Evolutionary conservation across 495 filamentous ascomycete species (phyloP), one percentile per base, ranked within the genome.

Genomic region (Penicillium chermesinum): DNA sequence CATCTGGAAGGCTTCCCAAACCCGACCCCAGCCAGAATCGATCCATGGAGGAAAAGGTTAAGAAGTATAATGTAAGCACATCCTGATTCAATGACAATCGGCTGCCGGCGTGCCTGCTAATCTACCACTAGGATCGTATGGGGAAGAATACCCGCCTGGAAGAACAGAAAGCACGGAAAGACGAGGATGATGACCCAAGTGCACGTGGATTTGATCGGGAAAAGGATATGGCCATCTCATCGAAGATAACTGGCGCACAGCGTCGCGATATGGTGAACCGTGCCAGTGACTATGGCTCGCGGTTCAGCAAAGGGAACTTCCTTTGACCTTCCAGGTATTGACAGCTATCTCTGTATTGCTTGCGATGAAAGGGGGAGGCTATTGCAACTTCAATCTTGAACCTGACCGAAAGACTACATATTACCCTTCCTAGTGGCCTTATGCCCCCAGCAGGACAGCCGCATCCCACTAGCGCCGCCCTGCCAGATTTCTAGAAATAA

Each of bases 131-230:
- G 73, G 77, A 81, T n/a, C 72, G 78, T 49, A 75, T 78, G 52
- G 69, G 86, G 20, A 83, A 80, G 16, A 73, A 74, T 45, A 83
- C 77, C 36, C 69, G 91, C 18, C 77, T 84, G 48, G 80, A 86
- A 44, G 73, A 83, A 53, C 81, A 43, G 10, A 43, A 85, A 48
- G 53, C 63, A 17, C 58, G 53, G 4, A 79, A 87, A 48, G 88
- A 91, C 45, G 89, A 95, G 44, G 88, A 93, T 21, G 91, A 98
- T 71, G 91, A 98, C 63, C 93, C 93, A 17, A 94, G 87, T 59
- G 81, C 81, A 64, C 74, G 93, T 50, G 84, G 82, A 7, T 98
- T 96, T 72, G 89, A 96, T 69, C 75, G 80, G 38, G 90, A 98
- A 69, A 98, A 96, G 74, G 93, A 98, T 66, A 93, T 98, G 76